Base-by-base conservation (phyloP, 495 filamentous ascomycete genomes). In the Penicillium turbatum region DNA sequence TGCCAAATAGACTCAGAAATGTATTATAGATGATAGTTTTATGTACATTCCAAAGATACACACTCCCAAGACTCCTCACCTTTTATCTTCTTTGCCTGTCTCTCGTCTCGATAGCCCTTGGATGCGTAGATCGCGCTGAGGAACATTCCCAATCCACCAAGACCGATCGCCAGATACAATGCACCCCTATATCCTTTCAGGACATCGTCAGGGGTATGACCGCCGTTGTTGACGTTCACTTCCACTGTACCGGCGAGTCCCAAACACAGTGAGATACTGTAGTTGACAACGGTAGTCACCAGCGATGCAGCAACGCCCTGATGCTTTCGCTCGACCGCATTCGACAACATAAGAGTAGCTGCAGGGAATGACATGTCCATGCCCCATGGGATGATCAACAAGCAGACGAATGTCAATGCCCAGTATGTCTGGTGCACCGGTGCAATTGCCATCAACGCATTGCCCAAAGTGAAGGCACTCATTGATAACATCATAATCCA, bases 311-410 rank as follows among this genome's bases (percentile, higher is more conserved):
- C 81, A 15, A 76, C 53, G 16, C 74, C 74, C 47, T 76, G 73
- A 44, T 74, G 63, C 35, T 73, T 55, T 13, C 51, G 39, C 7
- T 61, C 46, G 30, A 75, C 61, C 0, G 59, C 45, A 21, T 68
- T 57, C 19, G 49, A 56, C 17, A 72, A 30, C 30, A 68, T 60
- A 8, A 68, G 39, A 9, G 61, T 66, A 6, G 50, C 64, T 5
- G 66, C 74, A 1, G 82, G 82, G 56, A 87, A 86, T 0, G 69
- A 74, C 62, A 84, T 79, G 59, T 88, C 82, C 76, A 85, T 86
- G 1, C 81, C 85, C 43, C 74, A 82, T 0, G 82, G 78, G 50
- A 81, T 83, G 19, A 88, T 56, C 16, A 86, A 10, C 2, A 78
- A 68, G 51, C 48, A 54, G 8, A 82, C 65, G 51, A 83, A 83